Evolutionary conservation across 352 stramenopile species (phyloP).

Genomic region (Pythium myriotylum): DNA sequence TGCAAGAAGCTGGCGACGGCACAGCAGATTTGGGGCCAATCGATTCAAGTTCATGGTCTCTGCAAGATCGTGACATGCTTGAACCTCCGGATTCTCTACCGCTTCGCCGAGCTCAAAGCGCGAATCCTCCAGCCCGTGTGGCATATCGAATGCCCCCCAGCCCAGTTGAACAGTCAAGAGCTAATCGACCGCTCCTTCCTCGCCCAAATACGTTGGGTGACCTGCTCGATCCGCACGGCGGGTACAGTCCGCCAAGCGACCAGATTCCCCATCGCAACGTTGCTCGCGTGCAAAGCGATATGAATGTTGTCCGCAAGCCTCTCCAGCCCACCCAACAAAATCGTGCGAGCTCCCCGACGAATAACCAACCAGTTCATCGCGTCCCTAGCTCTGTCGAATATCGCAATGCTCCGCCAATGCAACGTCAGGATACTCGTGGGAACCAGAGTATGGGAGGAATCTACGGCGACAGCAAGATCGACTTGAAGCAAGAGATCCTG

Average conservation of each 20-base stretch:
- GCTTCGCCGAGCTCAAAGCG: constrained; percentile 16
- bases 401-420: not conserved
- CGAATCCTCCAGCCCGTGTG: constrained; percentile 16
- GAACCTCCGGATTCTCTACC: constrained; percentile 10
- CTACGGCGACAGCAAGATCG: constrained; percentile 1
- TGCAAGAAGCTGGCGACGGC: constrained; percentile 14
- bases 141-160: constrained; percentile 22
- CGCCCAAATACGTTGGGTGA: constrained; percentile 26
- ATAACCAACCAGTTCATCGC: constrained; percentile 8
- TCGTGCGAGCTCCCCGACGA: constrained; percentile 10
- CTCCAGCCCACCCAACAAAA: not conserved
- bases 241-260: constrained; percentile 17
- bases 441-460: not conserved
- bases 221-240: constrained; percentile 20
- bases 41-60: constrained; percentile 8
- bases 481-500: constrained; percentile 6
- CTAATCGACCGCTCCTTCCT: constrained; percentile 16
- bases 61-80: constrained; percentile 4
- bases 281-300: constrained; percentile 21
- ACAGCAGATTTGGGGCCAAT: not conserved
- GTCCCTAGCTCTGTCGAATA: constrained; percentile 1
- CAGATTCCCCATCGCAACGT: constrained; percentile 16
- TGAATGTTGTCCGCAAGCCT: constrained; percentile 14
- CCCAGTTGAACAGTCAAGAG: constrained; percentile 13
- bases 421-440: not conserved